phyloP scores from a whole-genome alignment of 169 alveolate genomes.

The Plasmodium inui region DNA sequence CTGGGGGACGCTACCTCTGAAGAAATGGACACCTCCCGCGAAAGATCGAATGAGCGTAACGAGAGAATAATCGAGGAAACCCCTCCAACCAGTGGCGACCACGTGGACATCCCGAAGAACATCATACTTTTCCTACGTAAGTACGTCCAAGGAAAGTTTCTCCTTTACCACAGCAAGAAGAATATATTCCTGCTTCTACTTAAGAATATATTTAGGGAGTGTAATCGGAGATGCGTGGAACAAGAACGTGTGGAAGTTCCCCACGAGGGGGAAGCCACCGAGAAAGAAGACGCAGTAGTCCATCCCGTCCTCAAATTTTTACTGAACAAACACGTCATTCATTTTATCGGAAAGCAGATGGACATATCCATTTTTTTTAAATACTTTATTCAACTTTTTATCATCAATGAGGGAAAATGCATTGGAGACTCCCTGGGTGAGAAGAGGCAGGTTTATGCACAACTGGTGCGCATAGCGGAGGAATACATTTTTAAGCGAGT shows the following conservation, averaged over 20 bases:
- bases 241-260: neutral
- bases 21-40: neutral
- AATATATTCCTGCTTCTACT: slow-evolving; percentile 20
- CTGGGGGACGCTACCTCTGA: neutral
- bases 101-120: neutral
- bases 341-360: slow-evolving; percentile 28
- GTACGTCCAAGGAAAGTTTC: slow-evolving; percentile 4
- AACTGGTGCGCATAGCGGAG: slow-evolving; percentile 20
- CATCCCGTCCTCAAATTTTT: neutral
- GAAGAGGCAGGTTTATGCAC: neutral
- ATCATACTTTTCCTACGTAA: slow-evolving; percentile 25
- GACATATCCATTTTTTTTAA: slow-evolving; percentile 23
- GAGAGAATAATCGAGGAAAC: neutral
- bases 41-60: neutral
- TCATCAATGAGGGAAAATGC: slow-evolving; percentile 9
- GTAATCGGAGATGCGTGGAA: neutral
- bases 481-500: slow-evolving; percentile 19
- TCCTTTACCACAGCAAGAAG: slow-evolving; percentile 41
- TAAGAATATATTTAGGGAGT: slow-evolving; percentile 43
- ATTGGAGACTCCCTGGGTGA: slow-evolving; percentile 52
- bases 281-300: neutral
- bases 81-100: neutral
- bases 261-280: neutral
- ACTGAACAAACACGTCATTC: slow-evolving; percentile 8
- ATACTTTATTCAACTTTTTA: slow-evolving; percentile 16